Base-by-base conservation (phyloP, 2,329 filamentous ascomycete species). In the Rhinocladiella similis region DNA sequence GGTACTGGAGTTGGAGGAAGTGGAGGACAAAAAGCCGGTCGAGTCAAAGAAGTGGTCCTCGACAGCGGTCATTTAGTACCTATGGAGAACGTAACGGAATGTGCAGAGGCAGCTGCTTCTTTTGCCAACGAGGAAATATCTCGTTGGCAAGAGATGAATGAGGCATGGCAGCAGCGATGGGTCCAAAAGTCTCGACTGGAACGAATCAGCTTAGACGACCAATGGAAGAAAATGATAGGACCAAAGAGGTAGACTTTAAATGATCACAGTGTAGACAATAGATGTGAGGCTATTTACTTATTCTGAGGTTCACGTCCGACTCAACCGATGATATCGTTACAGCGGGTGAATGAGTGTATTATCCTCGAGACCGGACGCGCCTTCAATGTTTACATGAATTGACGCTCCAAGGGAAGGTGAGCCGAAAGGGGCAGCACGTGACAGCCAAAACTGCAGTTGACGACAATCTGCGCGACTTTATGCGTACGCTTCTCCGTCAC, bases 11-110 rank as follows among this genome's bases (percentile, higher is more conserved):
- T 74, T 48, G 69, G 78, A 19, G 69, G 77, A 50, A 69, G 73
- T 64, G 73, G 73, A 18, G 72, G 72, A 83, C 89, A 16, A 83
- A 88, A 41, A n/a, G 80, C 81, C 14, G 64, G 61, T 4, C 48
- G 46, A 5, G 68, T 68, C 13, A 45, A 63, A 41, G 67, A 64
- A 36, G 39, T 60, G 4, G 56, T 67, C 18, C 22, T 59, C 5
- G 54, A 64, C 25, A 59, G 54, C 22, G 59, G 59, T 6, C 66
- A 68, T 47, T 42, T 63, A 13, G 47, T 67, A 14, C 63, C 65
- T 2, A 60, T 68, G 54, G 65, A 69, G 53, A 63, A 60, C 33
- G 52, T 64, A n/a, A 51, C 13, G 1, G 53, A 61, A 14, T 64
- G 61, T 22, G 66, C 65, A n/a, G 57, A 55, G 16, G 62, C 47